Evolutionary conservation across 306 rosid species (phyloP).

Genomic region (Mucuna pruriens): DNA sequence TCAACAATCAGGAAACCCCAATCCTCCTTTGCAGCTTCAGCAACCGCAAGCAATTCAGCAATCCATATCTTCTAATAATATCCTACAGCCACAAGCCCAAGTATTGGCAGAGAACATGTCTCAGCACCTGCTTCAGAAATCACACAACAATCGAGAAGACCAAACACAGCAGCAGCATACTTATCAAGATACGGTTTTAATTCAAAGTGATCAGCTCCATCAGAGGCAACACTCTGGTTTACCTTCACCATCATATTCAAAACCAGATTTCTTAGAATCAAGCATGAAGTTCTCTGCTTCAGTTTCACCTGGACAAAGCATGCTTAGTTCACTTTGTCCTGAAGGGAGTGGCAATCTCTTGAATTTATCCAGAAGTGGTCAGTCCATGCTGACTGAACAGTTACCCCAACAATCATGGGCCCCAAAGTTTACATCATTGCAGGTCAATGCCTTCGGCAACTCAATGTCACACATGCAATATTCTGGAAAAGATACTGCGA

Average conservation of each 20-base stretch:
- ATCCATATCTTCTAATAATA: slow-evolving; percentile 55
- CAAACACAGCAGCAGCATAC: slow-evolving; percentile 64
- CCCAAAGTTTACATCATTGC: slow-evolving; percentile 57
- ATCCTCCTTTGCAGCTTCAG: slow-evolving; percentile 68
- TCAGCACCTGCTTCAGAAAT: slow-evolving; percentile 66
- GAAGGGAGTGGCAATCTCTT: slow-evolving; percentile 69
- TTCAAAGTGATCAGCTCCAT: slow-evolving; percentile 69
- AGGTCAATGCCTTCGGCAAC: slow-evolving; percentile 59
- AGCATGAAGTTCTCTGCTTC: slow-evolving; percentile 62
- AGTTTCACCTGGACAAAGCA: slow-evolving; percentile 58
- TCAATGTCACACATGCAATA: slow-evolving; percentile 62
- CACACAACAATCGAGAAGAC: slow-evolving; percentile 58
- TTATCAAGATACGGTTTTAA: slow-evolving; percentile 57
- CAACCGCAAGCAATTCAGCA: slow-evolving; percentile 69
- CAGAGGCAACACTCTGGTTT: slow-evolving; percentile 66
- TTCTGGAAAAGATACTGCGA: slow-evolving; percentile 60
- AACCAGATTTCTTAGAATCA: slow-evolving; percentile 63
- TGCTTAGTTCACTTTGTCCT: slow-evolving; percentile 63
- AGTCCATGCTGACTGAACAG: slow-evolving; percentile 61
- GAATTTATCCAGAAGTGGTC: slow-evolving; percentile 66
- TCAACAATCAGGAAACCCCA: slow-evolving; percentile 65
- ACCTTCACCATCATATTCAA: slow-evolving; percentile 71
- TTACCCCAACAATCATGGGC: slow-evolving; percentile 71
- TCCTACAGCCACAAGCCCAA: slow-evolving; percentile 63
- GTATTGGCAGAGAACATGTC: slow-evolving; percentile 60